These are phyloP conservation scores for Sphaerosporella brunnea DNA, from an alignment of 495 filamentous ascomycete species.

Conservation along the genomic window DNA sequence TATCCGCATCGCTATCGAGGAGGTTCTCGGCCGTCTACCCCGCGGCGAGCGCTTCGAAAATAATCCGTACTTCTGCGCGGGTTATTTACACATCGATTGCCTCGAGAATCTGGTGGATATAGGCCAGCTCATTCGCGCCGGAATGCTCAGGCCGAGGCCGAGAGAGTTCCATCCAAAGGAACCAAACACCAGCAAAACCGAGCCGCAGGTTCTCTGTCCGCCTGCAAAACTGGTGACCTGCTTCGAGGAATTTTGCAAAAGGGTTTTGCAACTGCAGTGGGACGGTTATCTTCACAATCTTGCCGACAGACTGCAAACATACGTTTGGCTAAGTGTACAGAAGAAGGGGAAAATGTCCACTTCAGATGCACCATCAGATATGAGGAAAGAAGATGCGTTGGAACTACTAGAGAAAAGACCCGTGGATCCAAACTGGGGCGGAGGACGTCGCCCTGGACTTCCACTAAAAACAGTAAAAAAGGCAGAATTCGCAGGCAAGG, in stretches of 20 bases:
- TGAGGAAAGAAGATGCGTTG: not conserved
- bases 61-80: constrained; percentile 18
- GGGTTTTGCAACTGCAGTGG: constrained; percentile 1
- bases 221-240: constrained; percentile 5
- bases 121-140: constrained; percentile 6
- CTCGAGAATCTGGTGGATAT: constrained; percentile 16
- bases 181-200: constrained; percentile 6
- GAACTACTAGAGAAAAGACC: not conserved
- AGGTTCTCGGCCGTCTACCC: constrained; percentile 13
- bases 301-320: not conserved
- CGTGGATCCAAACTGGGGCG: constrained; percentile 5
- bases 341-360: not conserved
- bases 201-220: constrained; percentile 2
- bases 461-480: not conserved
- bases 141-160: constrained; percentile 7
- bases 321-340: constrained; percentile 3
- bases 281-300: constrained; percentile 2
- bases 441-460: constrained; percentile 2
- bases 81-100: constrained; percentile 20
- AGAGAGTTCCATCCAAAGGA: not conserved
- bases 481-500: not conserved
- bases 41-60: constrained; percentile 9
- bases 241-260: not conserved
- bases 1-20: constrained; percentile 18
- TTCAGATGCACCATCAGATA: constrained; percentile 2